Evolutionary conservation across 1,284 basidiomycete species (phyloP).

Genomic region (Cryptococcus sp.): DNA sequence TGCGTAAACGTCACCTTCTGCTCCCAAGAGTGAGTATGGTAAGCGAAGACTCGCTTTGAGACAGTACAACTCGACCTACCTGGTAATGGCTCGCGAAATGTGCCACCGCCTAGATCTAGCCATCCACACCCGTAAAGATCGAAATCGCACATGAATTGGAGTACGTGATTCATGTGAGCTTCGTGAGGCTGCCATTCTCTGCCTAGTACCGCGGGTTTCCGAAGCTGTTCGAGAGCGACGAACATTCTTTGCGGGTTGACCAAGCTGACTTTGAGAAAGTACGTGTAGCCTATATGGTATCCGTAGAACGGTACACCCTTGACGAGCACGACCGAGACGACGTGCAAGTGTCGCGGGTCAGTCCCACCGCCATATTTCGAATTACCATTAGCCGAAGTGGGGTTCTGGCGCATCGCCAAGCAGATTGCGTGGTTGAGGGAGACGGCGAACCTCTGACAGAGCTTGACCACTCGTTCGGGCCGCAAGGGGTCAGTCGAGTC

Average conservation of each 20-base stretch:
- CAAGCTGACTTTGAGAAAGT: constrained; percentile 86
- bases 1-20: constrained; percentile 43
- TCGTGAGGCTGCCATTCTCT: constrained; percentile 80
- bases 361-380: constrained; percentile 40
- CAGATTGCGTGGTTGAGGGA: constrained; percentile 52
- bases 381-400: constrained; percentile 26
- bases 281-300: constrained; percentile 80
- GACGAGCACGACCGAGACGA: constrained; percentile 73
- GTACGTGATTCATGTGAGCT: constrained; percentile 80
- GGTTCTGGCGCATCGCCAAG: constrained; percentile 49
- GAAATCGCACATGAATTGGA: constrained; percentile 96
- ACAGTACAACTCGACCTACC: constrained; percentile 34
- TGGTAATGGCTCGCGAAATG: constrained; percentile 58
- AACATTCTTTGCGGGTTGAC: constrained; percentile 69
- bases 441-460: constrained; percentile 50
- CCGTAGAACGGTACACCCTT: constrained; percentile 98
- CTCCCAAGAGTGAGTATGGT: background rate
- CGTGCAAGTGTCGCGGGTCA: constrained; percentile 51
- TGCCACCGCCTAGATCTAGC: constrained; percentile 64
- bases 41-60: background rate
- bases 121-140: constrained; percentile 93
- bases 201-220: constrained; percentile 76
- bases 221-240: constrained; percentile 72
- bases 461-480: constrained; percentile 50
- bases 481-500: constrained; percentile 45